These are phyloP conservation scores for Chenopodium album DNA, from an alignment of 148 eudicot genomes.

Conservation along the genomic window DNA sequence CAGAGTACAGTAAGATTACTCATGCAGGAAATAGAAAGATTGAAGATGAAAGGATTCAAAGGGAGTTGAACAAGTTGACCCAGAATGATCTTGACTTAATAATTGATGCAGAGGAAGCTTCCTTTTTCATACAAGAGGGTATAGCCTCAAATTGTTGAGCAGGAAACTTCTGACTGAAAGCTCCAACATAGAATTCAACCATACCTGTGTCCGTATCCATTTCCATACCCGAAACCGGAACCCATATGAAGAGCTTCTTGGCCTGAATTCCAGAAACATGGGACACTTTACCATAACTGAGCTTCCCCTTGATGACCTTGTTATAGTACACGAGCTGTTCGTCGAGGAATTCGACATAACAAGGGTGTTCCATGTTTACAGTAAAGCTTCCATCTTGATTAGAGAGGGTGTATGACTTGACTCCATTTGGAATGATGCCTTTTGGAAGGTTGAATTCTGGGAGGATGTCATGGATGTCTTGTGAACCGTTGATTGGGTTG, in stretches of 20 bases:
- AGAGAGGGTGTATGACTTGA: conserved; percentile 60
- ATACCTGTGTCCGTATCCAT: conserved; percentile 38
- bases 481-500: not conserved
- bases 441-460: conserved; percentile 60
- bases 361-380: conserved; percentile 44
- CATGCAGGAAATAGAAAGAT: not conserved
- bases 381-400: conserved; percentile 49
- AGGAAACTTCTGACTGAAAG: conserved; percentile 60
- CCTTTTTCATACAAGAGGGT: conserved; percentile 52
- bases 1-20: too few relatives aligned
- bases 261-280: conserved; percentile 79
- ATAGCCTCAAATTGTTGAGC: conserved; percentile 49
- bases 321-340: conserved; percentile 68
- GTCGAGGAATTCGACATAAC: conserved; percentile 58
- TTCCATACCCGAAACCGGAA: conserved; percentile 58
- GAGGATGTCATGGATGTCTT: conserved; percentile 77
- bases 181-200: conserved; percentile 67
- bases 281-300: conserved; percentile 50
- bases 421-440: conserved; percentile 62
- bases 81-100: not conserved
- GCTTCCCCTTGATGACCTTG: conserved; percentile 45
- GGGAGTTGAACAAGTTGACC: not conserved
- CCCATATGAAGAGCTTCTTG: conserved; percentile 66
- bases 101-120: not conserved
- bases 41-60: not conserved